Evolutionary conservation across 768 basidiomycete species (phyloP).

Genomic region (Boletus sensibilis): DNA sequence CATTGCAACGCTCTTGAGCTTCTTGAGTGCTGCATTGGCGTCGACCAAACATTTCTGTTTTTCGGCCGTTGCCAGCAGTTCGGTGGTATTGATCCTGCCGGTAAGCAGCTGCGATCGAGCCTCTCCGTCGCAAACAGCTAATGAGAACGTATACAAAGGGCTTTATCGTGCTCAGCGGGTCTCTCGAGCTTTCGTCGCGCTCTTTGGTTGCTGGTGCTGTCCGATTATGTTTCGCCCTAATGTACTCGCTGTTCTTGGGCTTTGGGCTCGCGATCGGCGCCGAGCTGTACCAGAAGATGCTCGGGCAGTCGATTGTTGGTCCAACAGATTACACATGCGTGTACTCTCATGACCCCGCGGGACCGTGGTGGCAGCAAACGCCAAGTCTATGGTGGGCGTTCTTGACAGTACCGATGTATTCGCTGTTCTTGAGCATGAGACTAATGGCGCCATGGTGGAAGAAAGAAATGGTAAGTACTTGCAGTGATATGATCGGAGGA

Average conservation of each 20-base stretch:
- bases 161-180: conserved; percentile 68
- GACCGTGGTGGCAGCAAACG: conserved; percentile 73
- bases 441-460: conserved; percentile 59
- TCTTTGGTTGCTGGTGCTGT: conserved; percentile 86
- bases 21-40: conserved; percentile 73
- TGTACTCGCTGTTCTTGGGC: conserved; percentile 76
- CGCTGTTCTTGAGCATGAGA: conserved; percentile 62
- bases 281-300: conserved; percentile 60
- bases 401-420: conserved; percentile 68
- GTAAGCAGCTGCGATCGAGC: conserved; percentile 36
- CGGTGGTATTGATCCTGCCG: conserved; percentile 79
- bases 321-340: conserved; percentile 62
- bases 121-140: background rate
- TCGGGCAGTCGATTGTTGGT: conserved; percentile 44
- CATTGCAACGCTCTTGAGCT: conserved; percentile 75
- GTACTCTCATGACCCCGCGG: conserved; percentile 50
- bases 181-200: conserved; percentile 75
- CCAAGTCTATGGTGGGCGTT: conserved; percentile 76
- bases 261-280: conserved; percentile 84
- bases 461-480: conserved; percentile 51
- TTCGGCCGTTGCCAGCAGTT: conserved; percentile 72
- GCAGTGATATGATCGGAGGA: background rate
- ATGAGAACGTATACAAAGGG: conserved; percentile 36
- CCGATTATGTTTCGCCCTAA: conserved; percentile 72
- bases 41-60: conserved; percentile 73